Base-by-base conservation (phyloP, 768 basidiomycete species). In the Lentinula detonsa region DNA sequence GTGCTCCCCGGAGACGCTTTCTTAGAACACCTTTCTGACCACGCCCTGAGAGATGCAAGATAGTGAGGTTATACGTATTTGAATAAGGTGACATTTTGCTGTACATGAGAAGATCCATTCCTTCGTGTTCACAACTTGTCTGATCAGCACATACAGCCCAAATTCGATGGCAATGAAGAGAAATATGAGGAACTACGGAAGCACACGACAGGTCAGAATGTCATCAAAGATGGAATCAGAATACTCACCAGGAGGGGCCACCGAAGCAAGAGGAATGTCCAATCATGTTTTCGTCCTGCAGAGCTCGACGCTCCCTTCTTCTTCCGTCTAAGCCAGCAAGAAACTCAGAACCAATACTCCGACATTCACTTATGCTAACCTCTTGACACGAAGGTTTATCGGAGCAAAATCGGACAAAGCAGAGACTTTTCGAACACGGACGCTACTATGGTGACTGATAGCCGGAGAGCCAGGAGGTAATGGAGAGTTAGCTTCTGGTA, bases 51-150 rank as follows among this genome's bases (percentile, higher is more conserved):
- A 13, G 3, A 61, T 23, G 37, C 62, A 21, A 53, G 52, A 42
- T 40, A n/a, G 39, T 37, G 46, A 37, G 28, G 33, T 28, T 48
- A 48, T 18, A 48, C 21, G 46, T 3, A 46, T 57, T 63, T 13
- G 53, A 56, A 55, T 43, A 11, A 8, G 50, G 42, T n/a, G 62
- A 16, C 61, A 57, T 16, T 7, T 23, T 10, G 45, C 70, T 78
- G 65, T 69, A 95, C 95, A 98, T 51, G 93, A 93, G 28, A 88
- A 85, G 48, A 96, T 70, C 85, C 87, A 98, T 74, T 99, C 96
- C 70, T 97, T 93, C 4, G 91, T 82, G 69, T 98, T 98, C 46
- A 99, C 97, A 16, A 96, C 68, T 71, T 99, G 96, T 15, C 96
- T 80, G 51, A 94, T 91, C 39, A 92, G 64, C 42, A 98, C 83